These are phyloP conservation scores for Citrus hindsii DNA, from an alignment of 345 rosid species.

Conservation along the genomic window DNA sequence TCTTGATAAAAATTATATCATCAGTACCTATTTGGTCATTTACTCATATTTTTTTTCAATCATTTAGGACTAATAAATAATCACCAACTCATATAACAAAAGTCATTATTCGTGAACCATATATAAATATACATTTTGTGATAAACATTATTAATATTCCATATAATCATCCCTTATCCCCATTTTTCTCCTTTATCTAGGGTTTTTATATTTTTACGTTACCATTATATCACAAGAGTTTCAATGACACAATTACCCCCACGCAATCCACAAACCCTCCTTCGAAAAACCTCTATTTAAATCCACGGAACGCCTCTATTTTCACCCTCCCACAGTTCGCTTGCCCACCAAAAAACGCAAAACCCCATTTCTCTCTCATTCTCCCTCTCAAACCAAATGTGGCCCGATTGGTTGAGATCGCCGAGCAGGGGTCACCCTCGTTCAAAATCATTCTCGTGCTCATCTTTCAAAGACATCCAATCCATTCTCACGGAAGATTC, in stretches of 20 bases:
- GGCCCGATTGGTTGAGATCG: slow-evolving; percentile 51
- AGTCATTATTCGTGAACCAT: not conserved
- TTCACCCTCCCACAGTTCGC: not conserved
- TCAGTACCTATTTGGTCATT: not conserved
- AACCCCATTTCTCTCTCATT: not conserved
- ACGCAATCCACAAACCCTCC: not conserved
- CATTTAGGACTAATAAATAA: not conserved
- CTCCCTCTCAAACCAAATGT: slow-evolving; percentile 22
- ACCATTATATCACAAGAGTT: no score
- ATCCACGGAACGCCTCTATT: not conserved
- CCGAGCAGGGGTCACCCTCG: slow-evolving; percentile 18
- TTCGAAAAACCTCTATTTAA: not conserved
- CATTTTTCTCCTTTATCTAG: not conserved
- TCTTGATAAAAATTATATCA: not conserved
- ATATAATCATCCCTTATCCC: not conserved
- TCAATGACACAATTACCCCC: not conserved
- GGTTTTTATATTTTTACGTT: not conserved
- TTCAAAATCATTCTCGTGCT: slow-evolving; percentile 29
- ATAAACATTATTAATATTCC: not conserved
- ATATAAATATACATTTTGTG: no score
- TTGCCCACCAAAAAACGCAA: not conserved
- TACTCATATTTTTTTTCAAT: no score
- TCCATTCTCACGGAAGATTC: slow-evolving; percentile 28
- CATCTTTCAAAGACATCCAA: slow-evolving; percentile 57
- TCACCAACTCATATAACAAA: not conserved